Conservation (phyloP, 2,329 filamentous ascomycete species). For the Ramichloridium luteum region DNA sequence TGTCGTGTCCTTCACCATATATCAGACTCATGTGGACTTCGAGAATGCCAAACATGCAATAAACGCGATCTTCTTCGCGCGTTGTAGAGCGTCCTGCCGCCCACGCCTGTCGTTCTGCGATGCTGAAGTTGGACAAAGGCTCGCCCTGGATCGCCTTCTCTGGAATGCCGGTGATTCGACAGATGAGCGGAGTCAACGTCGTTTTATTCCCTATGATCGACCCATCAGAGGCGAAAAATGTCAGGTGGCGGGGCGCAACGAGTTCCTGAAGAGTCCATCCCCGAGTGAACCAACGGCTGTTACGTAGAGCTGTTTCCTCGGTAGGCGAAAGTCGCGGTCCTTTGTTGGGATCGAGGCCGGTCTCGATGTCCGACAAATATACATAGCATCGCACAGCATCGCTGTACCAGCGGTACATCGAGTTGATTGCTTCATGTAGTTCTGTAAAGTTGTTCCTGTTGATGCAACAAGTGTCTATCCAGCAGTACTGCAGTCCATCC, state of each 20-base stretch:
- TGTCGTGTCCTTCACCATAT: slow-evolving; percentile 7
- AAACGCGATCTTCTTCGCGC: slow-evolving; percentile 7
- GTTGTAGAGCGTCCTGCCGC: slow-evolving; percentile 5
- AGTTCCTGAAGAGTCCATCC: slow-evolving; percentile 7
- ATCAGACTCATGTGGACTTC: slow-evolving; percentile 6
- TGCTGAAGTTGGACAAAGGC: slow-evolving; percentile 2
- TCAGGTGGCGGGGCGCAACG: background rate
- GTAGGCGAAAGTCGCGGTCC: background rate
- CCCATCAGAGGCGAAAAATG: slow-evolving; percentile 1
- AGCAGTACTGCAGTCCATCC: slow-evolving; percentile 7
- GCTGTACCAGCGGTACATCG: slow-evolving; percentile 13
- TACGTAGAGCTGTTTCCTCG: no score
- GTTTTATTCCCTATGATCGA: slow-evolving; percentile 1
- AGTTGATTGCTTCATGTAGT: slow-evolving; percentile 8
- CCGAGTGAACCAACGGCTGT: slow-evolving; percentile 5
- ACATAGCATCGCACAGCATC: slow-evolving; percentile 7
- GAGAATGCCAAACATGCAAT: slow-evolving; percentile 9
- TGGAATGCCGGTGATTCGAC: slow-evolving; percentile 12
- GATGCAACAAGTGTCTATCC: slow-evolving; percentile 14
- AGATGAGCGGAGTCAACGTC: slow-evolving; percentile 4
- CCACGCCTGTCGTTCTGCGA: slow-evolving; percentile 8
- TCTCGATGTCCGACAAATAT: slow-evolving; percentile 8
- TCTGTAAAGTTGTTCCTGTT: slow-evolving; percentile 9
- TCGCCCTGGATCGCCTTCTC: slow-evolving; percentile 2
- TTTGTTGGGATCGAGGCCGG: background rate